A percentile compares a stretch with the other conserved stretches of the same genome.
These are phyloP conservation scores for Nannochloropsis salina DNA, from an alignment of 108 stramenopile genomes.

Conservation along the genomic window DNA sequence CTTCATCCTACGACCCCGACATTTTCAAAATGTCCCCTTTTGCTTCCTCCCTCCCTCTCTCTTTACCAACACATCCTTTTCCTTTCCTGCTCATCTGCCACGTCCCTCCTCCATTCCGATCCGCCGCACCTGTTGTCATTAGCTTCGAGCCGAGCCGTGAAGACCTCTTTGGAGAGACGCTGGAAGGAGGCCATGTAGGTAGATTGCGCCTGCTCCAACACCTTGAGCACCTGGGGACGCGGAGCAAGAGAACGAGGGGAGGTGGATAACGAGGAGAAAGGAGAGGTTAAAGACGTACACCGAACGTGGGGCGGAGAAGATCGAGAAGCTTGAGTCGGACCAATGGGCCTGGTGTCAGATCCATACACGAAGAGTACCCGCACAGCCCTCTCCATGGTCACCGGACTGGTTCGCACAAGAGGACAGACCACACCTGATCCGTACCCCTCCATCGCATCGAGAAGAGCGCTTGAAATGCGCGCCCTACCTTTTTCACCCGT, in stretches of 20 bases:
- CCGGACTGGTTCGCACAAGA: no score
- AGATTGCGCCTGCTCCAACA: constrained; percentile 66
- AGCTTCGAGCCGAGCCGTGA: constrained; percentile 70
- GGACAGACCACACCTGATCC: no score
- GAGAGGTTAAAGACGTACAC: neutral
- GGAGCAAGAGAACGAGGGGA: no score
- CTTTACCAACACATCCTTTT: neutral
- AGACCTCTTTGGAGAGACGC: constrained; percentile 74
- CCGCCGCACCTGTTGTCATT: constrained; percentile 65
- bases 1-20: no score
- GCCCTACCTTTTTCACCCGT: constrained; percentile 48
- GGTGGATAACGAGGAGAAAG: neutral
- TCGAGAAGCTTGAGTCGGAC: no score
- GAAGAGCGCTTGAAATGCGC: no score
- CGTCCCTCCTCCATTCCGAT: neutral
- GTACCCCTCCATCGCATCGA: no score
- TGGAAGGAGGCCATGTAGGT: constrained; percentile 81
- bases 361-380: no score
- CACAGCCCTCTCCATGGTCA: no score
- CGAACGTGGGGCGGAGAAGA: no score
- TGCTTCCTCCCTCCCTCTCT: neutral
- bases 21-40: neutral
- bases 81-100: no score
- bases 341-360: no score
- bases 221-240: constrained; percentile 62